These are phyloP conservation scores for Dactylonectria macrodidyma DNA, from an alignment of 2,329 filamentous ascomycete genomes.

Conservation along the genomic window DNA sequence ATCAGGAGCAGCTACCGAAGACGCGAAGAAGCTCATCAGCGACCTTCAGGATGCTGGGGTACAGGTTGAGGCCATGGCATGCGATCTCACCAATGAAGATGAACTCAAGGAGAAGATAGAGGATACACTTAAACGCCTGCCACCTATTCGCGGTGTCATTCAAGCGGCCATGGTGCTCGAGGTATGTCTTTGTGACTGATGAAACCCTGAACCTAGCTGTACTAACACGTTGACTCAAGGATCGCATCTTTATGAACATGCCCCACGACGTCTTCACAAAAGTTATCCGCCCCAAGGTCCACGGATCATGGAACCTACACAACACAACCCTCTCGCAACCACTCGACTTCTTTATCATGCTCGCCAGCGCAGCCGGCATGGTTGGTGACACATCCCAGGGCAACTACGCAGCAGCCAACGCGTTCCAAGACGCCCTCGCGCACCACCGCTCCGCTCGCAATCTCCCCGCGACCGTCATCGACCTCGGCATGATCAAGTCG, in stretches of 20 bases:
- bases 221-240: not conserved
- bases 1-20: slow-evolving; percentile 42
- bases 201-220: not conserved
- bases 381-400: slow-evolving; percentile 15
- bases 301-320: slow-evolving; percentile 18
- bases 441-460: slow-evolving; percentile 1
- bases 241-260: slow-evolving; percentile 20
- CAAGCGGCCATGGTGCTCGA: slow-evolving; percentile 23
- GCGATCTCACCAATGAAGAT: slow-evolving; percentile 10
- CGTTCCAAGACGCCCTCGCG: slow-evolving; percentile 18
- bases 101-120: not conserved
- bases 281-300: slow-evolving; percentile 17
- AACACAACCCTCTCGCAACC: slow-evolving; percentile 1
- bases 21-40: slow-evolving; percentile 38
- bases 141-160: slow-evolving; percentile 14
- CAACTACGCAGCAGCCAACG: slow-evolving; percentile 19
- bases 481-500: not conserved
- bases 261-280: slow-evolving; percentile 9
- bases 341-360: slow-evolving; percentile 18
- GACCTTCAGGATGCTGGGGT: slow-evolving; percentile 11
- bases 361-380: slow-evolving; percentile 14
- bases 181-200: not conserved
- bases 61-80: slow-evolving; percentile 8
- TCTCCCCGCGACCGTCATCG: slow-evolving; percentile 10
- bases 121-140: not conserved